These are phyloP conservation scores for Warburgia ugandensis DNA, from an alignment of 164 flowering plant genomes.

Conservation along the genomic window DNA sequence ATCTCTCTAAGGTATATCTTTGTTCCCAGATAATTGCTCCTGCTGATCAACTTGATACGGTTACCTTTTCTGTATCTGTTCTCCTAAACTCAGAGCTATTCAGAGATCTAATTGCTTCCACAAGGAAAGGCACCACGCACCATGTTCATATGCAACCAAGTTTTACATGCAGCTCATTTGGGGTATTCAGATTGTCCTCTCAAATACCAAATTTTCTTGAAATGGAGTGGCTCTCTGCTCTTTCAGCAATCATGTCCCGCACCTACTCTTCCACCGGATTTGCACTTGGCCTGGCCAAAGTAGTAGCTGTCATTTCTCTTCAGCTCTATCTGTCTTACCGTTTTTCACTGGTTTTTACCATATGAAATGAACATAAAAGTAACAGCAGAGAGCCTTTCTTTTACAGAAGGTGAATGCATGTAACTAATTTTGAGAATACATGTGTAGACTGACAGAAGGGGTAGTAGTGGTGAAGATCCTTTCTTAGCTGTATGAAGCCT, in stretches of 20 bases:
- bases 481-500: too few species aligned
- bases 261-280: conserved; percentile 39
- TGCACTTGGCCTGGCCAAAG: conserved; percentile 48
- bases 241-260: conserved; percentile 75
- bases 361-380: neutral
- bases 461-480: too few species aligned
- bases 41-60: neutral
- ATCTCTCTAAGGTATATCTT: too few species aligned
- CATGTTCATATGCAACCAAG: conserved; percentile 35
- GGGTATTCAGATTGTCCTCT: conserved; percentile 45
- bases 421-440: too few species aligned
- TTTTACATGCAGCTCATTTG: conserved; percentile 64
- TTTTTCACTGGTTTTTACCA: neutral
- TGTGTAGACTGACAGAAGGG: too few species aligned
- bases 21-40: too few species aligned
- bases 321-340: too few species aligned
- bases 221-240: conserved; percentile 60
- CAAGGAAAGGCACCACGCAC: conserved; percentile 46
- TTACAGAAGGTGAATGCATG: neutral
- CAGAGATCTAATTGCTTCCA: conserved; percentile 64
- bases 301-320: conserved; percentile 31
- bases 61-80: neutral
- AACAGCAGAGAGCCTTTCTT: too few species aligned
- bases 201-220: conserved; percentile 68
- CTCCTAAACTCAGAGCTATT: conserved; percentile 49